phyloP scores from a whole-genome alignment of 306 rosid genomes.

The Ceratonia siliqua region DNA sequence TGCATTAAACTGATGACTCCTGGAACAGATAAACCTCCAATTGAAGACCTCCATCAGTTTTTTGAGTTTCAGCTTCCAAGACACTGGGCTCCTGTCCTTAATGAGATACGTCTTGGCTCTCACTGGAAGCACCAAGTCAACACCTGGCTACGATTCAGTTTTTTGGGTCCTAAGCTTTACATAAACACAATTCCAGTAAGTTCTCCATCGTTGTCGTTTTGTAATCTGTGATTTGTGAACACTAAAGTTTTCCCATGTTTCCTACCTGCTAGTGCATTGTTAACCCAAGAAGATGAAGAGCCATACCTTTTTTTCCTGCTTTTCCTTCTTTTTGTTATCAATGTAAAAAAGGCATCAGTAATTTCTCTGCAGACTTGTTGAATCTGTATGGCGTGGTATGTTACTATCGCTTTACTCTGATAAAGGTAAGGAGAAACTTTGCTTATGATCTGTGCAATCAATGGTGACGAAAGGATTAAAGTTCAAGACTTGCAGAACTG shows the following conservation, averaged over 20 bases:
- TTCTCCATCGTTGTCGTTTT: neutral
- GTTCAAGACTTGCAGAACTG: neutral
- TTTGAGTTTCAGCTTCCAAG: conserved; percentile 90
- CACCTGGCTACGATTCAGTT: conserved; percentile 70
- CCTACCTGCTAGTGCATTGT: neutral
- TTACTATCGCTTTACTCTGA: neutral
- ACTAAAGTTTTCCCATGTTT: conserved; percentile 16
- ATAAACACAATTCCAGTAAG: conserved; percentile 75
- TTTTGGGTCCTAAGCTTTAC: conserved; percentile 81
- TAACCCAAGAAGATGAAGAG: neutral
- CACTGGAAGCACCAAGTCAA: conserved; percentile 65
- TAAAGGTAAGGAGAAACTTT: neutral
- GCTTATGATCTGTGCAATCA: conserved; percentile 4
- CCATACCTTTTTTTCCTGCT: neutral
- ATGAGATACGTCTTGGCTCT: conserved; percentile 82
- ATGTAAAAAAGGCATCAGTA: conserved; percentile 8
- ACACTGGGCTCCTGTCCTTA: conserved; percentile 86
- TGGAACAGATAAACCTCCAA: conserved; percentile 81
- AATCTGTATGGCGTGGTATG: neutral
- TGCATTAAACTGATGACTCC: conserved; percentile 2
- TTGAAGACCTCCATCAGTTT: conserved; percentile 81
- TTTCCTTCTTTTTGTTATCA: neutral
- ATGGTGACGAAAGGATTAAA: no score
- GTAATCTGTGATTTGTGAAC: neutral
- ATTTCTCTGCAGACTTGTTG: neutral